These are phyloP conservation scores for Zygosaccharomyces pseudorouxii DNA, from an alignment of 805 yeast genomes.

Conservation along the genomic window DNA sequence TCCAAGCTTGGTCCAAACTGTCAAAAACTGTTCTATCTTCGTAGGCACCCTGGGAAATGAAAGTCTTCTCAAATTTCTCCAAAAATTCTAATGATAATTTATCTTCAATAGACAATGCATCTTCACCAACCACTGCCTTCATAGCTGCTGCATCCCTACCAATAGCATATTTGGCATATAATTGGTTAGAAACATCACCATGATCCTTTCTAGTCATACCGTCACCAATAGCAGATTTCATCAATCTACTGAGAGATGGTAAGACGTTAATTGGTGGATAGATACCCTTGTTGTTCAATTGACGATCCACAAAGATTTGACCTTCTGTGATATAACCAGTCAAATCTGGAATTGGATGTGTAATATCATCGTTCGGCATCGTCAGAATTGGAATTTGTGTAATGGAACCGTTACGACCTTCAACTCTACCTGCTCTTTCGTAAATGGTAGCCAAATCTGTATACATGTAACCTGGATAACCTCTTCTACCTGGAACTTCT, in stretches of 20 bases:
- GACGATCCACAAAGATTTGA: conserved; percentile 96
- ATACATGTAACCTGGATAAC: conserved; percentile 99
- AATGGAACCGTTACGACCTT: conserved; percentile 98
- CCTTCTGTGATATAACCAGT: conserved; percentile 99
- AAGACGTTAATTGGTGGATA: conserved; percentile 98
- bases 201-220: conserved; percentile 99
- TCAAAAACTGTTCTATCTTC: conserved; percentile 93
- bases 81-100: conserved; percentile 94
- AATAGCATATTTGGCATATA: conserved; percentile 98
- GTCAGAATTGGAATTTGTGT: conserved; percentile 98
- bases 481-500: conserved; percentile 99
- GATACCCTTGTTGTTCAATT: conserved; percentile 90
- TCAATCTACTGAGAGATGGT: conserved; percentile 94
- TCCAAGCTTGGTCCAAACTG: conserved; percentile 97
- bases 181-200: conserved; percentile 98
- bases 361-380: conserved; percentile 99
- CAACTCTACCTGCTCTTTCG: conserved; percentile 99
- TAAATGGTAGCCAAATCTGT: conserved; percentile 98
- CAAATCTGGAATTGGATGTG: conserved; percentile 99
- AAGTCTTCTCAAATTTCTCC: conserved; percentile 95
- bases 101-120: conserved; percentile 95
- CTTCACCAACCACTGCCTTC: conserved; percentile 99
- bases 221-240: conserved; percentile 99
- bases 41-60: conserved; percentile 93
- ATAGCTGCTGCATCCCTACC: conserved; percentile 99